Base-by-base conservation (phyloP, 2,329 filamentous ascomycete species). In the Scedosporium boydii region DNA sequence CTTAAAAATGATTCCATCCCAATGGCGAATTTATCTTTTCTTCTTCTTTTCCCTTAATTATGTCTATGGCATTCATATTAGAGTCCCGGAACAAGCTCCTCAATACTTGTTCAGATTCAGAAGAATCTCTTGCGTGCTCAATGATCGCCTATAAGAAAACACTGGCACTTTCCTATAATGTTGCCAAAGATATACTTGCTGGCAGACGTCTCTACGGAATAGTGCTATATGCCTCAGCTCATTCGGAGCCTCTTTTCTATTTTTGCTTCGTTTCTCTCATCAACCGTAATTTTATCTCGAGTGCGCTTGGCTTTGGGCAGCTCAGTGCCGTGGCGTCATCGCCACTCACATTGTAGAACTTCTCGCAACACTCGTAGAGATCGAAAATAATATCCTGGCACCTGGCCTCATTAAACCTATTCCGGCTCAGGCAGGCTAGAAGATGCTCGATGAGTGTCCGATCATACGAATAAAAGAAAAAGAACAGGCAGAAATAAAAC, bases 51-150 rank as follows among this genome's bases (percentile, higher is more conserved):
- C 76, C 80, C 75, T 76, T 78, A 80, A 77, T 81, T 93, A 90
- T 91, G 87, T 91, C 86, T 85, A 81, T 74, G 87, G 88, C 91
- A 88, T 89, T 88, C 86, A 90, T 90, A 90, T 93, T 98, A 98
- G 95, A 99, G 95, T 99, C 95, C 96, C 93, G 93, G 89, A 89
- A 87, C 86, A 90, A 86, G 89, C 86, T 76, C 74, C 74, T 93
- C 90, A 91, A 84, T 98, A 85, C 89, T 91, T 92, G 87, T 90
- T 91, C 90, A 96, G 91, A 85, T 88, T 84, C 87, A 76, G 76
- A 81, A 78, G 84, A 88, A 81, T 83, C 90, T 93, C 89, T 80
- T 80, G 90, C 93, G 93, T 91, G 95, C 95, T 99, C 92, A 85
- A 93, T 87, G 91, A 92, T 90, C 82, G 90, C 89, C 93, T 89